Evolutionary conservation across 805 yeast species (phyloP).

Genomic region (Yarrowia keelungensis): DNA sequence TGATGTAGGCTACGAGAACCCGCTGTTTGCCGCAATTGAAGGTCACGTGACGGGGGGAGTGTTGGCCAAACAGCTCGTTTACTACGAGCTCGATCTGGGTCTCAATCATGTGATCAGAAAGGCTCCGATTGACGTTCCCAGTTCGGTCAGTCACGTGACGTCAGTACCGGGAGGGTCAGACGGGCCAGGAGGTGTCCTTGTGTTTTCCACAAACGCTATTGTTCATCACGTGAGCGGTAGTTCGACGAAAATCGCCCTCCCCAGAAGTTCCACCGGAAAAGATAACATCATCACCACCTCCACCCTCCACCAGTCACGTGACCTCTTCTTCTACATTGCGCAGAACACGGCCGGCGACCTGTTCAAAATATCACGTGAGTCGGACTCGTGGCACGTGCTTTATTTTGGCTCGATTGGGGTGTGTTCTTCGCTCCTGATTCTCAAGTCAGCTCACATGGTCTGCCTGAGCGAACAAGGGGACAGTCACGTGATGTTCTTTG

Average conservation of each 20-base stretch:
- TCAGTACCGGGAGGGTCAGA: slow-evolving; percentile 75
- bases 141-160: slow-evolving; percentile 60
- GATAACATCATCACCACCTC: slow-evolving; percentile 57
- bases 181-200: slow-evolving; percentile 72
- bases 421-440: slow-evolving; percentile 61
- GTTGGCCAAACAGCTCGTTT: slow-evolving; percentile 56
- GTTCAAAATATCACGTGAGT: slow-evolving; percentile 66
- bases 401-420: slow-evolving; percentile 81
- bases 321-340: slow-evolving; percentile 67
- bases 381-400: slow-evolving; percentile 54
- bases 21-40: slow-evolving; percentile 71
- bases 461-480: slow-evolving; percentile 69
- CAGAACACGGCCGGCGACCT: slow-evolving; percentile 79
- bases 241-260: not conserved
- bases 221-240: slow-evolving; percentile 41
- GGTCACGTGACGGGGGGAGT: slow-evolving; percentile 60
- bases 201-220: slow-evolving; percentile 52
- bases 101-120: slow-evolving; percentile 73
- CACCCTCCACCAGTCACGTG: slow-evolving; percentile 69
- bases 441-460: slow-evolving; percentile 78
- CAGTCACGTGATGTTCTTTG: slow-evolving; percentile 78
- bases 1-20: slow-evolving; percentile 83
- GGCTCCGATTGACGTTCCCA: slow-evolving; percentile 53
- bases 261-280: slow-evolving; percentile 9
- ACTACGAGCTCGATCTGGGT: slow-evolving; percentile 86